phyloP scores from a whole-genome alignment of 2,329 filamentous ascomycete species.

The Dothistroma pini region DNA sequence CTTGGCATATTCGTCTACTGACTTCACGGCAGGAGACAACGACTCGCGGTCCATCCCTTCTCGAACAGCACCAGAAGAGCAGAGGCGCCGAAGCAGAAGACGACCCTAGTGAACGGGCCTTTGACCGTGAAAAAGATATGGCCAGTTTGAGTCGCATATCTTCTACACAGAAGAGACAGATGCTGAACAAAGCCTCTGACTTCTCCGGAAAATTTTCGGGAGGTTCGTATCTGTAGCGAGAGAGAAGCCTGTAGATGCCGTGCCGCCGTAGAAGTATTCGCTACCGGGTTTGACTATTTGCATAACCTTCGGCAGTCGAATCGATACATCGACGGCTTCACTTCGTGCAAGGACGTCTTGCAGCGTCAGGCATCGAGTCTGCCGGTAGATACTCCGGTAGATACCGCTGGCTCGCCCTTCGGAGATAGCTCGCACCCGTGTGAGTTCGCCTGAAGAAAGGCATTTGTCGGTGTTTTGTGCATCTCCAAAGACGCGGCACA shows the following conservation, averaged over 20 bases:
- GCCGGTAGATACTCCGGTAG: background rate
- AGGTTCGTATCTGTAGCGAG: slow-evolving; percentile 56
- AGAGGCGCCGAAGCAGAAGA: slow-evolving; percentile 62
- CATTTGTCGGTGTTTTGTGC: too few species aligned
- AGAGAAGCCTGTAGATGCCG: background rate
- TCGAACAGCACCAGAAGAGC: slow-evolving; percentile 46
- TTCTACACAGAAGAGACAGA: slow-evolving; percentile 68
- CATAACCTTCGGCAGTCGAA: background rate
- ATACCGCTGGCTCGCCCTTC: background rate
- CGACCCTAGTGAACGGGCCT: slow-evolving; percentile 83
- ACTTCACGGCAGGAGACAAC: slow-evolving; percentile 39
- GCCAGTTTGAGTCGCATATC: slow-evolving; percentile 65
- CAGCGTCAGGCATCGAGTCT: background rate
- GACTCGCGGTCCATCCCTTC: slow-evolving; percentile 41
- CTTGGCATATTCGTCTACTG: slow-evolving; percentile 2
- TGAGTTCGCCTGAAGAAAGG: too few species aligned
- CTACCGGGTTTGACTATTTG: background rate
- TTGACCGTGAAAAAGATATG: slow-evolving; percentile 95
- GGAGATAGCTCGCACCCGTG: too few species aligned
- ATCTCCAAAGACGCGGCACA: too few species aligned
- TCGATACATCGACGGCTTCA: background rate
- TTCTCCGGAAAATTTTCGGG: slow-evolving; percentile 80
- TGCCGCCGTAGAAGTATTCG: background rate
- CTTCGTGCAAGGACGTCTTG: background rate
- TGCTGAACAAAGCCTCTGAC: slow-evolving; percentile 73